Percentiles rank a stretch among this genome's conserved stretches.
phyloP scores from a whole-genome alignment of 768 basidiomycete genomes.

The Leucosporidium scottii region DNA sequence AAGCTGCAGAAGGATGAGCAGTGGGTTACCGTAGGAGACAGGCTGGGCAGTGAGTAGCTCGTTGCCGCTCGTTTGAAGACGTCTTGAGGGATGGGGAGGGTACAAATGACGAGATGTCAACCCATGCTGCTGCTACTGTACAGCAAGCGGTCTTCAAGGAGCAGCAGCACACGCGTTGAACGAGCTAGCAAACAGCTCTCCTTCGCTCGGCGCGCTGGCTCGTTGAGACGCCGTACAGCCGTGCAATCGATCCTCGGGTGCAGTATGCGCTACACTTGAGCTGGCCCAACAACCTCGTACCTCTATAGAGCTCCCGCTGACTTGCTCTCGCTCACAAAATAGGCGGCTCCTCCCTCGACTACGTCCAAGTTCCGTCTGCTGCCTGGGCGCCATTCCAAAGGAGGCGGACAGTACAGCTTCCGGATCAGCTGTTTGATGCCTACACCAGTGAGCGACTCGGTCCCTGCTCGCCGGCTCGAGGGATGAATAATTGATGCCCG shows the following conservation, averaged over 20 bases:
- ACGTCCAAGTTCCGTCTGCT: constrained; percentile 30
- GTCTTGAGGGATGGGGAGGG: not conserved
- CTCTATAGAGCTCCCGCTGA: not conserved
- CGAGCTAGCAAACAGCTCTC: not conserved
- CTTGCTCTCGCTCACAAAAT: not conserved
- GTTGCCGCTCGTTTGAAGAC: not conserved
- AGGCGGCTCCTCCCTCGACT: constrained; percentile 35
- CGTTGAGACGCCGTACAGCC: not conserved
- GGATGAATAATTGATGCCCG: too few relatives aligned
- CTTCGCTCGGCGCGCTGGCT: not conserved
- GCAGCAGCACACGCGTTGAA: too few relatives aligned
- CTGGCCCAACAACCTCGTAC: not conserved
- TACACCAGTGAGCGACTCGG: constrained; percentile 26
- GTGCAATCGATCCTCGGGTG: too few relatives aligned
- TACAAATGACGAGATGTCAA: not conserved
- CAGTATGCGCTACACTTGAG: not conserved
- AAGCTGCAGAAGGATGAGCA: constrained; percentile 22
- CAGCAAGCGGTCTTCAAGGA: not conserved
- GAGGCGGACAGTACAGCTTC: constrained; percentile 33
- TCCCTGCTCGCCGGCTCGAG: not conserved
- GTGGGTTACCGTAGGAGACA: constrained; percentile 23
- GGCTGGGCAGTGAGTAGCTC: constrained; percentile 14
- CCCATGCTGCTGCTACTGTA: not conserved
- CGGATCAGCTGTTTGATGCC: constrained; percentile 35
- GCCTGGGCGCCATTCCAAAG: constrained; percentile 37